A percentile compares a stretch with the other conserved stretches of the same genome.
These are phyloP conservation scores for Microdochium trichocladiopsis DNA, from an alignment of 2,329 filamentous ascomycete species.

Conservation along the genomic window DNA sequence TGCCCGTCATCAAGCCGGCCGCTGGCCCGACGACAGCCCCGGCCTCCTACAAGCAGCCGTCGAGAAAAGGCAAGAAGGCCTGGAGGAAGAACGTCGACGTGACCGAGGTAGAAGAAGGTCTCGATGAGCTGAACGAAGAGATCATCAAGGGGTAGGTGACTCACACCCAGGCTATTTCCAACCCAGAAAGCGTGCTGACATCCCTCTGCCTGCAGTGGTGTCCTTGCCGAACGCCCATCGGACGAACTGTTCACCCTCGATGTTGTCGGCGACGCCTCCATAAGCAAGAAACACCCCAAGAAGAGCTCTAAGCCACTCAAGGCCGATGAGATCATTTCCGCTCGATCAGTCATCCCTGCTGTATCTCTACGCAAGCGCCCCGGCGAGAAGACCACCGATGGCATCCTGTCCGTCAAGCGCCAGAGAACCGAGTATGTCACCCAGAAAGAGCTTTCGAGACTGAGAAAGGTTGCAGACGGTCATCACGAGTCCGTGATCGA, in stretches of 20 bases:
- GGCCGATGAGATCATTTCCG: constrained; percentile 83
- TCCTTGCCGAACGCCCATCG: constrained; percentile 76
- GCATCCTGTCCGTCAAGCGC: constrained; percentile 67
- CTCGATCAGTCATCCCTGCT: constrained; percentile 74
- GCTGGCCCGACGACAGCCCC: constrained; percentile 54
- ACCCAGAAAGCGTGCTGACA: constrained; percentile 3
- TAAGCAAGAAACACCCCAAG: constrained; percentile 56
- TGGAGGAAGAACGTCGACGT: constrained; percentile 99
- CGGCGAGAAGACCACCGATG: constrained; percentile 63
- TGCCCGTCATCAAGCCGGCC: constrained; percentile 46
- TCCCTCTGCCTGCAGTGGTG: constrained; percentile 53
- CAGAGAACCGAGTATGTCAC: constrained; percentile 74
- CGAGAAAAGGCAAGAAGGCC: constrained; percentile 95
- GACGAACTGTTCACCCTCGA: constrained; percentile 84
- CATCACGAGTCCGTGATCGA: constrained; percentile 48
- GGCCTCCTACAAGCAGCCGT: constrained; percentile 78
- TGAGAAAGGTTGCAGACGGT: constrained; percentile 75
- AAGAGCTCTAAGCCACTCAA: constrained; percentile 74
- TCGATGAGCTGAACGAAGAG: constrained; percentile 80
- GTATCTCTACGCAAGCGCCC: constrained; percentile 73
- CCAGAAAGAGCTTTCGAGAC: constrained; percentile 71
- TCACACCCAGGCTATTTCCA: not conserved
- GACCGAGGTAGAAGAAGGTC: constrained; percentile 73
- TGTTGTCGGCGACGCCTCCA: constrained; percentile 59
- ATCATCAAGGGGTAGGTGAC: constrained; percentile 73